Percentiles rank a stretch among this genome's conserved stretches.
These are phyloP conservation scores for Vitis rotundifolia DNA, from an alignment of 164 flowering plant species.

Conservation along the genomic window DNA sequence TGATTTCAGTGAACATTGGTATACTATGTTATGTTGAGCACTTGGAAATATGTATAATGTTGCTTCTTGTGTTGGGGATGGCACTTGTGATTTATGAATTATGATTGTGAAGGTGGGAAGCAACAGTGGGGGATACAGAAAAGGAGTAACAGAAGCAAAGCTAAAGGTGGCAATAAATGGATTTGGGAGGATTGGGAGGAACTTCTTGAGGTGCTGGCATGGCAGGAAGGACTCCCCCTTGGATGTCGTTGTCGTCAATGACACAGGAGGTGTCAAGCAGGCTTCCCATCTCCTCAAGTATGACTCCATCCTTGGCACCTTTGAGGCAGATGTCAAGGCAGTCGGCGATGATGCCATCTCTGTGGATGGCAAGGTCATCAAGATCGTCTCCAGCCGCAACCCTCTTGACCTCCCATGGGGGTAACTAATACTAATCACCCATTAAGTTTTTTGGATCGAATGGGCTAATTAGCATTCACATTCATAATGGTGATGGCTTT, in stretches of 20 bases:
- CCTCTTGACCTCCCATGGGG: constrained; percentile 73
- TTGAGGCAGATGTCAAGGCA: constrained; percentile 93
- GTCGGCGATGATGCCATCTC: constrained; percentile 66
- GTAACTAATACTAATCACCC: too few relatives aligned
- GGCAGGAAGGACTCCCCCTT: constrained; percentile 89
- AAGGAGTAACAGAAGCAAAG: constrained; percentile 69
- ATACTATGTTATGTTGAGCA: too few relatives aligned
- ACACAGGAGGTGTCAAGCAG: constrained; percentile 96
- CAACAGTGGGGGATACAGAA: constrained; percentile 18
- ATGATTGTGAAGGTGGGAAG: constrained; percentile 10
- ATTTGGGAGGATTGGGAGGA: constrained; percentile 95
- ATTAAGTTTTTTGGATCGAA: too few relatives aligned
- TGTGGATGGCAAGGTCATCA: constrained; percentile 87
- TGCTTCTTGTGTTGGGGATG: too few relatives aligned
- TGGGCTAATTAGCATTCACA: too few relatives aligned
- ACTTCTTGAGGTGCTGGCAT: constrained; percentile 99
- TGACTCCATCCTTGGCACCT: constrained; percentile 96
- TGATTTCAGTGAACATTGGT: too few relatives aligned
- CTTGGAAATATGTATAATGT: too few relatives aligned
- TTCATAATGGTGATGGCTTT: too few relatives aligned
- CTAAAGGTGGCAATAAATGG: constrained; percentile 97
- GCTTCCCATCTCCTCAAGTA: constrained; percentile 99
- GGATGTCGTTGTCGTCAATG: constrained; percentile 89
- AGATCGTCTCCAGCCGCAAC: constrained; percentile 86
- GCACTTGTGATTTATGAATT: not conserved